Evolutionary conservation across 2,329 filamentous ascomycete genomes (phyloP), one percentile per base, ranked within the genome.

Genomic region (Drechslera avenae): DNA sequence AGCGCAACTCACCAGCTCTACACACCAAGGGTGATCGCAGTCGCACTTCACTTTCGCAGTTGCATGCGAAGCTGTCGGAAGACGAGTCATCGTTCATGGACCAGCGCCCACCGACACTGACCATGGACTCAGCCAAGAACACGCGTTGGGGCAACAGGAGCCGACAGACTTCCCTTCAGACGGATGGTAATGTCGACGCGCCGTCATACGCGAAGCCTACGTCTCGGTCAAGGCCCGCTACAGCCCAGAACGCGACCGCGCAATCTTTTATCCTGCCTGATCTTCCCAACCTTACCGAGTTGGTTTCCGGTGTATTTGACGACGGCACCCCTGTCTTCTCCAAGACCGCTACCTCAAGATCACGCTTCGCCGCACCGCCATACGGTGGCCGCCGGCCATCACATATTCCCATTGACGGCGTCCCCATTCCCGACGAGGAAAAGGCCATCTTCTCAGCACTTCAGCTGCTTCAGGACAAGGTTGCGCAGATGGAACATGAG

Each of bases 191-290:
- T 17, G 61, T 60, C 13, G 67, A 69, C 13, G 54, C 59, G 18
- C 43, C 59, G 4, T 53, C 57, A 35, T 66, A 60, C 13, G 40
- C 48, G 17, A 60, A 62, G 14, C 46, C 52, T 1, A 66, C 64
- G 8, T 54, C 67, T 19, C 62, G 62, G 21, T 68, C 69, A 45
- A 66, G 72, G 13, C 72, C 75, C 19, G 71, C 74, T 19, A 76
- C 77, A 3, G 77, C 77, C 39, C 65, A 71, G 28, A 83, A 76
- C 52, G 74, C 75, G 53, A 85, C 83, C 14, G 76, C 78, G 32
- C 81, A 83, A 52, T 86, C 84, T 0, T 86, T 86, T 63, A 76
- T 83, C 41, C 75, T 87, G 3, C 84, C 84, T 2, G 82, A 86
- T 55, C 73, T 85, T 36, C 80, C 82, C 6, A 84, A 86, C 57